Evolutionary conservation across 129 eudicot species (phyloP).

Genomic region (Artemisia annua): DNA sequence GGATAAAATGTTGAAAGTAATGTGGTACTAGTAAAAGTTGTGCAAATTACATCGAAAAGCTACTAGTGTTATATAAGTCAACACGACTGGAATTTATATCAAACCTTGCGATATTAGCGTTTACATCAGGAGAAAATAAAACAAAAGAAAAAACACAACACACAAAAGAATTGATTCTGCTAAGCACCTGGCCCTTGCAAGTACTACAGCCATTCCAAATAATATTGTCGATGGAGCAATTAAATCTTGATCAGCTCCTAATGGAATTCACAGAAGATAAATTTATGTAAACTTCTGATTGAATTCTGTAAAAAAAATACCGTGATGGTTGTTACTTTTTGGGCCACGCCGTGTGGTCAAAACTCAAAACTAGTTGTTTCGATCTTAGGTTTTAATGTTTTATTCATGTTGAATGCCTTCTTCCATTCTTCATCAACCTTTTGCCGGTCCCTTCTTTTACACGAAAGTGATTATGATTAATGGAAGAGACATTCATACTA

Average conservation of each 20-base stretch:
- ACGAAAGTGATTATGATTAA: neutral
- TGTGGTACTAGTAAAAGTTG: neutral
- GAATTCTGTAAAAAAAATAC: no score
- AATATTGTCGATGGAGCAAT: slow-evolving; percentile 7
- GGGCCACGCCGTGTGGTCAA: slow-evolving; percentile 20
- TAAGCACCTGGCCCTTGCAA: slow-evolving; percentile 23
- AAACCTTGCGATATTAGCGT: slow-evolving; percentile 6
- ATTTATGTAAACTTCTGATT: slow-evolving; percentile 19
- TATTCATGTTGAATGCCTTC: slow-evolving; percentile 12
- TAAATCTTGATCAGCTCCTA: slow-evolving; percentile 19
- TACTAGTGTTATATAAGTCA: slow-evolving; percentile 16
- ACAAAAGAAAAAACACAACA: slow-evolving; percentile 7
- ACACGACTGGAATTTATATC: slow-evolving; percentile 8
- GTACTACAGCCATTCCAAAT: slow-evolving; percentile 11
- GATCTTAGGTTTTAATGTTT: slow-evolving; percentile 28
- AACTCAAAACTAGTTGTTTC: slow-evolving; percentile 16
- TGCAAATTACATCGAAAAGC: neutral
- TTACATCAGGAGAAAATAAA: neutral
- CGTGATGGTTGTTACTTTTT: no score
- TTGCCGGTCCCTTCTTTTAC: neutral
- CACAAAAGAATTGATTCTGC: slow-evolving; percentile 16
- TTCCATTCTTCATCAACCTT: neutral
- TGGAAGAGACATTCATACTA: neutral
- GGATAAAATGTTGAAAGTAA: neutral
- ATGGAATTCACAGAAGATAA: slow-evolving; percentile 17